Base-by-base conservation (phyloP, 768 basidiomycete genomes). In the Galerina marginata region DNA sequence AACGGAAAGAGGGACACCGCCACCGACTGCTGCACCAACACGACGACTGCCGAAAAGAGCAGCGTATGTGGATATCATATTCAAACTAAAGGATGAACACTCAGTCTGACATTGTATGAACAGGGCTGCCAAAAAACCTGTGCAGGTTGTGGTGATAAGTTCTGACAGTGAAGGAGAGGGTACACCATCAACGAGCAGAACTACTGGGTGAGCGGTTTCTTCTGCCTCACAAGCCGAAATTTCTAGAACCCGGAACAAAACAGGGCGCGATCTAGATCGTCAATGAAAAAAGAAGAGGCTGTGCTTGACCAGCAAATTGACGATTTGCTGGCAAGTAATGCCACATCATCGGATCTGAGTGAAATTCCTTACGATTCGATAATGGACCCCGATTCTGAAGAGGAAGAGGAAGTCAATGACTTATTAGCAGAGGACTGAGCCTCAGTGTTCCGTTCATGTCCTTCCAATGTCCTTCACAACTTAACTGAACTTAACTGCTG, bases 21-120 rank as follows among this genome's bases (percentile, higher is more conserved):
- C 77, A 46, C 67, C 76, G 40, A 69, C 75, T 38, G 39, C 52
- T 26, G 72, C 75, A 10, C 83, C 85, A n/a, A 83, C 80, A 16
- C 76, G 86, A 54, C 73, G 70, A 7, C 68, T 88, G 65, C 88
- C 89, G 2, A 83, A 80, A 68, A 77, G 88, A 65, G 79, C 83
- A 42, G 87, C 80, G 88, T 89, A 74, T 64, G 87, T 74, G 12
- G 47, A 20, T 46, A n/a, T 7, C 46, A 45, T 33, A 16, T 36
- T 45, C 11, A 4, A 61, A n/a, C 14, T 29, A 16, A 14, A 26
- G 23, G 5, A 23, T 7, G 7, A 33, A 33, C 7, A 39, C 9
- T 16, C 14, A 51, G 20, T 20, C 20, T 20, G n/a, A 39, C 7
- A 37, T 55, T 7, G 54, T 42, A 54, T 20, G 6, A 9, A 54